Evolutionary conservation across 768 basidiomycete species (phyloP), one percentile per base, ranked within the genome.

Genomic region (Naganishia onofrii): DNA sequence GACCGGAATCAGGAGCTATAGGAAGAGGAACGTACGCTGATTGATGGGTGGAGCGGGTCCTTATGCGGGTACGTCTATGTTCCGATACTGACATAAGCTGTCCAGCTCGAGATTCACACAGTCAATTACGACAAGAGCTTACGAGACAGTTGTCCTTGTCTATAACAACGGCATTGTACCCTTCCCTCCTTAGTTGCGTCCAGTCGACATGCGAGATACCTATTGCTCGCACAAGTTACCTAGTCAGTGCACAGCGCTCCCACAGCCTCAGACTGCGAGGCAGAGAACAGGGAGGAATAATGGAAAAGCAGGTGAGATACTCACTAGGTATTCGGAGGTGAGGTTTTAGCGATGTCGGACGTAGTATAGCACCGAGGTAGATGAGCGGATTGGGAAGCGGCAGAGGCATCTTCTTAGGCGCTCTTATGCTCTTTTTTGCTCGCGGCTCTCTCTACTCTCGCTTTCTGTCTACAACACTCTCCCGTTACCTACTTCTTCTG

Each of bases 71-170:
- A 78, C 1, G 95, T 95, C 95, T 96, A 71, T 15, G 0, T 23
- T 38, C 23, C 9, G 17, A 29, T 21, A 23, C 10, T 10, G 3
- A 53, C 12, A 9, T 21, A 4, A 46, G 42, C 15, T 17, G 2
- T 42, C 42, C n/a, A 68, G 63, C n/a, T 31, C 26, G 48, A 26
- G 31, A 0, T 23, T 2, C 3, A n/a, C 3, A 21, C 23, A 19
- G 42, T 13, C 9, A 34, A 29, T 26, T 2, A n/a, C 32, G 32
- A 42, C 9, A 3, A 21, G 21, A 3, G 82, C 89, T 32, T 73
- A 92, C 95, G 73, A 98, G 82, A 77, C 95, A 98, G 75, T 99
- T 98, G 78, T 99, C 95, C 82, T 98, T 97, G 85, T 98, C 95
- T 74, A 98, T 90, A 0, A 99, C 87, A 3, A 89, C 91, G n/a